Conservation (phyloP, 2,329 filamentous ascomycete genomes). For the Fusarium avenaceum region DNA sequence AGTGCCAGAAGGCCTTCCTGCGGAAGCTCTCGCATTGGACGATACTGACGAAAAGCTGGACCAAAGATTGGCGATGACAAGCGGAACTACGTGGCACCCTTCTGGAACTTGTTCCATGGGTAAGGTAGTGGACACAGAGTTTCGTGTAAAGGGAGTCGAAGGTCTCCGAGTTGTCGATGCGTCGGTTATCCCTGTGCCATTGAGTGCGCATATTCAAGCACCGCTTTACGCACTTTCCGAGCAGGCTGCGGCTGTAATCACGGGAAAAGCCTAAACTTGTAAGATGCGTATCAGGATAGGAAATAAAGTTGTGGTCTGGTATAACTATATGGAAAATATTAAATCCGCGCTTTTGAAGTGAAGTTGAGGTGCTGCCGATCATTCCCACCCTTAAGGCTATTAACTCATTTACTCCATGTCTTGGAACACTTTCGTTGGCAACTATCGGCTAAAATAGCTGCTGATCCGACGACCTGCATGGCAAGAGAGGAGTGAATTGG, state of each 20-base stretch:
- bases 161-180: constrained; percentile 54
- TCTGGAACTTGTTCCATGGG: constrained; percentile 69
- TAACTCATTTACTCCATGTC: too few relatives aligned
- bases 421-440: too few relatives aligned
- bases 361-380: too few relatives aligned
- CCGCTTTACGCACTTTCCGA: constrained; percentile 54
- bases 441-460: too few relatives aligned
- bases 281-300: neutral
- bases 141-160: constrained; percentile 63
- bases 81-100: constrained; percentile 65
- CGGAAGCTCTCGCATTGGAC: constrained; percentile 32
- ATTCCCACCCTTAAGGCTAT: too few relatives aligned
- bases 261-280: constrained; percentile 7
- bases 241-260: constrained; percentile 50
- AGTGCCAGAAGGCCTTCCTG: constrained; percentile 29
- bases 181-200: constrained; percentile 51
- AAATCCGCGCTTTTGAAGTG: too few relatives aligned
- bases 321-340: too few relatives aligned
- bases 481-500: too few relatives aligned
- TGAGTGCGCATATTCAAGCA: constrained; percentile 51
- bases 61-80: constrained; percentile 37
- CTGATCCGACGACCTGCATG: too few relatives aligned
- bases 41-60: constrained; percentile 43
- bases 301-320: too few relatives aligned
- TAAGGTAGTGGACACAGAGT: constrained; percentile 67